A percentile compares a stretch with the other conserved stretches of the same genome.
Evolutionary conservation across 495 filamentous ascomycete genomes (phyloP).

Genomic region (Aspergillus steynii): DNA sequence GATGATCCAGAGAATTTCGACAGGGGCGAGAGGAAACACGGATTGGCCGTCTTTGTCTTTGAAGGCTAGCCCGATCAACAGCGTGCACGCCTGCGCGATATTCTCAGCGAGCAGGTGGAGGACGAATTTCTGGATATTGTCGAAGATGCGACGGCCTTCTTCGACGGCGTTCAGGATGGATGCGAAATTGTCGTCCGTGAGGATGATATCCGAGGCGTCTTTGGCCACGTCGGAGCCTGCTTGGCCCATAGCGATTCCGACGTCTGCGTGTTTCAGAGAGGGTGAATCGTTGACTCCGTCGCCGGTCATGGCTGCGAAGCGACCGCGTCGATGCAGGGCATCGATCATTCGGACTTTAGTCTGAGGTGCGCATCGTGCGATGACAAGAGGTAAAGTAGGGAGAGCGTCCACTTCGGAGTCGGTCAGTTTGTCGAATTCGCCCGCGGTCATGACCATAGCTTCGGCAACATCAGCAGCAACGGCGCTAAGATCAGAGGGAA

Average conservation of each 20-base stretch:
- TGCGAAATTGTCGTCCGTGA: conserved; percentile 83
- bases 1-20: conserved; percentile 79
- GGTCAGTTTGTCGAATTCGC: conserved; percentile 64
- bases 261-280: conserved; percentile 75
- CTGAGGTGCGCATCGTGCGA: conserved; percentile 69
- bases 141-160: conserved; percentile 72
- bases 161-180: conserved; percentile 73
- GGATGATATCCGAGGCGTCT: conserved; percentile 80
- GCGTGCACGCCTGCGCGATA: conserved; percentile 64
- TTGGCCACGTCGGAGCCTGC: conserved; percentile 80
- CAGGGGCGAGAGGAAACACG: conserved; percentile 72
- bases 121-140: conserved; percentile 78
- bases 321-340: conserved; percentile 63
- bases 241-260: conserved; percentile 83
- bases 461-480: conserved; percentile 56
- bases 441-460: conserved; percentile 67
- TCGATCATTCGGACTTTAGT: conserved; percentile 82
- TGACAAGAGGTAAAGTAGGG: conserved; percentile 65
- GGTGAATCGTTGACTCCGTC: conserved; percentile 89
- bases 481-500: conserved; percentile 52
- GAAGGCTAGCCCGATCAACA: conserved; percentile 71
- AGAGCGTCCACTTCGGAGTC: conserved; percentile 65
- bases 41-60: conserved; percentile 63
- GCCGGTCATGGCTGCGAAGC: conserved; percentile 80
- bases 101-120: conserved; percentile 73